Evolutionary conservation across 2,329 filamentous ascomycete species (phyloP).

Genomic region (Neonectria sp.): DNA sequence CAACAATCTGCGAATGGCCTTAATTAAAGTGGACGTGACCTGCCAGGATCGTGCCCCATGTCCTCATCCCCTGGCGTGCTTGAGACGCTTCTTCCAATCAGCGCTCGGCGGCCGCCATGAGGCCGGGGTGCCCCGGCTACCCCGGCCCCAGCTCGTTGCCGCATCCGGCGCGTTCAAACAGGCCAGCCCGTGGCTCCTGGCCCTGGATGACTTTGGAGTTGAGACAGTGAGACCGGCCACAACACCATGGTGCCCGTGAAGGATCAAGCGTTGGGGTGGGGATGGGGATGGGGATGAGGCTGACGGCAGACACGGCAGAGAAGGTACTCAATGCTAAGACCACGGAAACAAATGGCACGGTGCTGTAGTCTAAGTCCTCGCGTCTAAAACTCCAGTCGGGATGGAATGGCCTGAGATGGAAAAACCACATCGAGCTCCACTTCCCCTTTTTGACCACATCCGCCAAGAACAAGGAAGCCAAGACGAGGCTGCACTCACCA

Average conservation of each 20-base stretch:
- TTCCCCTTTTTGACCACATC: conserved; percentile 2
- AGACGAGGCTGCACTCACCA: background rate
- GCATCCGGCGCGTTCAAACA: conserved; percentile 39
- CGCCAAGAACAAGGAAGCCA: background rate
- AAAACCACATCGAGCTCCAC: conserved; percentile 26
- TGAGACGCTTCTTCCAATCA: conserved; percentile 40
- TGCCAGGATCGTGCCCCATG: conserved; percentile 33
- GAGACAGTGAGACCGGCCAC: conserved; percentile 26
- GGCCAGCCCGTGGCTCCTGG: conserved; percentile 27
- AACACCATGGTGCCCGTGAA: conserved; percentile 28
- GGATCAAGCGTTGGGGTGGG: conserved; percentile 6
- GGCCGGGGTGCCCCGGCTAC: conserved; percentile 21
- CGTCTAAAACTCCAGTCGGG: background rate
- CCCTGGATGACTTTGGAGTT: background rate
- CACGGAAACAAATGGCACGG: conserved; percentile 29
- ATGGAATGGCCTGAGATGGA: conserved; percentile 36
- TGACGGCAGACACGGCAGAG: conserved; percentile 21
- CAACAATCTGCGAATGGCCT: conserved; percentile 37
- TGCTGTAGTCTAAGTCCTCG: too few relatives aligned
- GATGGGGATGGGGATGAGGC: conserved; percentile 15
- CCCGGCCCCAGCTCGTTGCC: conserved; percentile 38
- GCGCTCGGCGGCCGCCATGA: conserved; percentile 27
- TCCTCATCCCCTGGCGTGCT: conserved; percentile 26
- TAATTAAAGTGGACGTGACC: conserved; percentile 37
- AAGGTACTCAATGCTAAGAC: conserved; percentile 2